Conservation (phyloP, 2,329 filamentous ascomycete genomes). For the Elsinoe batatas region DNA sequence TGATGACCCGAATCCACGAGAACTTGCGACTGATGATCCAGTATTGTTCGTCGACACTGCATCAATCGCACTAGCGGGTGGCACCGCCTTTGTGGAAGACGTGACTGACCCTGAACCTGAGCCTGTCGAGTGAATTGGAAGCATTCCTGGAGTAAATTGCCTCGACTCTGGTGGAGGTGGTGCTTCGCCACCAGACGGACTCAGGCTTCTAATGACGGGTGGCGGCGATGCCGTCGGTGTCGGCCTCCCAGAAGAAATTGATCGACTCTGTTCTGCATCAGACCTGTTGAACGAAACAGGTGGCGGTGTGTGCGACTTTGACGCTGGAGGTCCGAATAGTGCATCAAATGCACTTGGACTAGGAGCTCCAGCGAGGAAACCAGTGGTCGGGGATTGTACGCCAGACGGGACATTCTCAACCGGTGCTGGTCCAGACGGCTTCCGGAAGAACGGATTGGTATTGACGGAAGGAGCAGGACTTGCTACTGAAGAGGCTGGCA, state of each 20-base stretch:
- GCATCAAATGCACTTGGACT: constrained; percentile 29
- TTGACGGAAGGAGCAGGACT: constrained; percentile 57
- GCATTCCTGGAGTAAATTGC: constrained; percentile 66
- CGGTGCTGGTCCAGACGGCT: constrained; percentile 29
- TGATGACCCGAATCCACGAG: constrained; percentile 22
- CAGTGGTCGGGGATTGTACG: constrained; percentile 12
- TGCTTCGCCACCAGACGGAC: constrained; percentile 28
- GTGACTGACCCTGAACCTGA: constrained; percentile 56
- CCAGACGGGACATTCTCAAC: constrained; percentile 3
- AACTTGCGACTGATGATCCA: constrained; percentile 40
- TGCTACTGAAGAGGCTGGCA: constrained; percentile 41
- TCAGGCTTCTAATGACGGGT: constrained; percentile 37
- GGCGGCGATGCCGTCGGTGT: constrained; percentile 57
- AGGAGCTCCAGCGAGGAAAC: constrained; percentile 19
- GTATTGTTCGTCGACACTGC: constrained; percentile 39
- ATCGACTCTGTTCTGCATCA: not conserved
- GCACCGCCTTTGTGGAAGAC: constrained; percentile 46
- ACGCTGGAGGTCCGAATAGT: constrained; percentile 33
- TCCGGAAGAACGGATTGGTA: constrained; percentile 92
- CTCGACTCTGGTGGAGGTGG: constrained; percentile 62
- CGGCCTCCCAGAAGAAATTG: constrained; percentile 33
- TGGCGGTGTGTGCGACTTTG: constrained; percentile 17
- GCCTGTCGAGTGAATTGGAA: constrained; percentile 54
- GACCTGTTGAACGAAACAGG: constrained; percentile 3
- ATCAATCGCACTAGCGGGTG: constrained; percentile 26